Evolutionary conservation across 495 filamentous ascomycete genomes (phyloP).

Genomic region (Massariosphaeria phaeospora): DNA sequence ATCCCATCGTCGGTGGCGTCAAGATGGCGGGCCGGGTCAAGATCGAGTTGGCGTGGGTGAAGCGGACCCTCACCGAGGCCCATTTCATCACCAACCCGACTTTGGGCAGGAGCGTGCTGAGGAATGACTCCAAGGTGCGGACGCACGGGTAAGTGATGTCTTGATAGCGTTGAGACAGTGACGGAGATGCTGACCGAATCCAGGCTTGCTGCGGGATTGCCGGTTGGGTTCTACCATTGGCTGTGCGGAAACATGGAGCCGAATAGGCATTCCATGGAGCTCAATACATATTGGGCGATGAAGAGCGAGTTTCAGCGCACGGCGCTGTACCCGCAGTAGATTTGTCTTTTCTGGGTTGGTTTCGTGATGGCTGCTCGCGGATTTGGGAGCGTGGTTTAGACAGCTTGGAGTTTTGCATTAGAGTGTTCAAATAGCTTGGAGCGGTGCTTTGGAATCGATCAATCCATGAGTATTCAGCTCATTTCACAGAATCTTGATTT

Average conservation of each 20-base stretch:
- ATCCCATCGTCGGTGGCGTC: neutral
- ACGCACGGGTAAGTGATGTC: neutral
- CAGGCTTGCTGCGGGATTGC: neutral
- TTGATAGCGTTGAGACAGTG: neutral
- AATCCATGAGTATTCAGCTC: too few species aligned
- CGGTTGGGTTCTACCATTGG: neutral
- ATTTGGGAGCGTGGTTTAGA: too few species aligned
- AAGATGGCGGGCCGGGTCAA: neutral
- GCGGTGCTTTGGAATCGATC: too few species aligned
- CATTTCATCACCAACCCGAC: neutral
- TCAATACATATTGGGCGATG: too few species aligned
- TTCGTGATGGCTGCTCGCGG: too few species aligned
- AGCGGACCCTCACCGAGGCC: neutral
- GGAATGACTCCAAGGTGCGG: neutral
- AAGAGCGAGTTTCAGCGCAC: too few species aligned
- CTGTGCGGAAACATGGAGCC: slow-evolving; percentile 1
- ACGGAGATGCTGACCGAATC: slow-evolving; percentile 1
- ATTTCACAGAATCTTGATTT: too few species aligned
- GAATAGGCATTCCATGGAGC: neutral
- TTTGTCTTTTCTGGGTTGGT: too few species aligned
- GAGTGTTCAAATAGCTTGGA: too few species aligned
- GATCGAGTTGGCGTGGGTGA: neutral
- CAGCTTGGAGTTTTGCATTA: too few species aligned
- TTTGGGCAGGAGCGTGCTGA: neutral
- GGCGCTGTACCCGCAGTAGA: too few species aligned